Percentiles rank a stretch among this genome's conserved stretches.
Conservation (phyloP, 345 rosid genomes). For the Orychophragmus violaceus region DNA sequence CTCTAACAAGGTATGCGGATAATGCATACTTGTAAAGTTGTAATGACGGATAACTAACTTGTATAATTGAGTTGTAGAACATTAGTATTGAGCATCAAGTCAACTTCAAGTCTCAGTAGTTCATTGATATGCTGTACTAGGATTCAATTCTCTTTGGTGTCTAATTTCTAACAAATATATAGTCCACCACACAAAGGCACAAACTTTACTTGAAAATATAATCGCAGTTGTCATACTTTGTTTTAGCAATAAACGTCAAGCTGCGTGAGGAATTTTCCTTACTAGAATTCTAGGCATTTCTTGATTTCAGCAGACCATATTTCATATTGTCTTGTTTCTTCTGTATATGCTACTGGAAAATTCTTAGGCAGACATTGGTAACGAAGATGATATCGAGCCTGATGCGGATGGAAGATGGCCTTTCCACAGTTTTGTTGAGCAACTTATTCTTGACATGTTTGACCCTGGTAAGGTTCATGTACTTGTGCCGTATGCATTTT, state of each 20-base stretch:
- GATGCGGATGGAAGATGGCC: slow-evolving; percentile 93
- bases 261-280: slow-evolving; percentile 7
- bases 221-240: slow-evolving; percentile 9
- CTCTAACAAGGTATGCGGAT: slow-evolving; percentile 59
- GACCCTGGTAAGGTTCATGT: slow-evolving; percentile 71
- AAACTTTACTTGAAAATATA: neutral
- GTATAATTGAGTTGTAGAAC: slow-evolving; percentile 4
- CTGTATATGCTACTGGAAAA: slow-evolving; percentile 9
- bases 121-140: slow-evolving; percentile 16
- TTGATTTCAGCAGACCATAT: slow-evolving; percentile 7
- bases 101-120: slow-evolving; percentile 5
- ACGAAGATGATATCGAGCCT: slow-evolving; percentile 73
- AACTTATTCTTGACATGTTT: slow-evolving; percentile 93
- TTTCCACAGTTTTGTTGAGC: slow-evolving; percentile 81
- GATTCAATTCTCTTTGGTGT: slow-evolving; percentile 7
- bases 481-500: neutral
- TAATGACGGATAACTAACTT: slow-evolving; percentile 16
- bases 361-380: slow-evolving; percentile 49
- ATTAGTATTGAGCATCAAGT: slow-evolving; percentile 2
- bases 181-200: too few species aligned
- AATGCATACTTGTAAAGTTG: slow-evolving; percentile 3
- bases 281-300: neutral
- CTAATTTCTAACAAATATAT: neutral
- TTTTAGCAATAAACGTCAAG: slow-evolving; percentile 1
- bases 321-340: slow-evolving; percentile 3